Evolutionary conservation across 768 basidiomycete genomes (phyloP).

Genomic region (Suillus alpinus): DNA sequence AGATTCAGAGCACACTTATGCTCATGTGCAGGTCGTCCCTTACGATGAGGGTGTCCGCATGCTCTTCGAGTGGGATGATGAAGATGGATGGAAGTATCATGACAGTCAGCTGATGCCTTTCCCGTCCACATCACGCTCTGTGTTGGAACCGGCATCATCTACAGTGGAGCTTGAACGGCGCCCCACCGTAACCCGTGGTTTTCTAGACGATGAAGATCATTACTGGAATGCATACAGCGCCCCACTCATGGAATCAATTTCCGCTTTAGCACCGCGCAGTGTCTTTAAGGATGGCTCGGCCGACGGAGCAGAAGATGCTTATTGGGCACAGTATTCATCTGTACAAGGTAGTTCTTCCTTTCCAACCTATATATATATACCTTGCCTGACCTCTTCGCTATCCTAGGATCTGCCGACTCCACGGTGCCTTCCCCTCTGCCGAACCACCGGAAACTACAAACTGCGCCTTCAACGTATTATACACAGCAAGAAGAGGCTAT

Average conservation of each 20-base stretch:
- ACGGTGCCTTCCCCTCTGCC: conserved; percentile 55
- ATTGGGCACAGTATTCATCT: conserved; percentile 72
- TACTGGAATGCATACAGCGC: conserved; percentile 71
- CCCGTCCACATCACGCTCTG: conserved; percentile 39
- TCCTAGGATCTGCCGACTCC: conserved; percentile 68
- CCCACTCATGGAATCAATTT: conserved; percentile 27
- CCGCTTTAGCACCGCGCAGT: conserved; percentile 15
- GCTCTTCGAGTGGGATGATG: conserved; percentile 65
- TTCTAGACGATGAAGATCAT: conserved; percentile 40
- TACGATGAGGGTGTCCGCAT: conserved; percentile 45
- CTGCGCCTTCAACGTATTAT: conserved; percentile 6
- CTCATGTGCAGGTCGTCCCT: conserved; percentile 52
- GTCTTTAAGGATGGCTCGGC: conserved; percentile 7
- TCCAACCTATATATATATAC: background rate
- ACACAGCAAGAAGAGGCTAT: conserved; percentile 9
- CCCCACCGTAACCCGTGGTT: conserved; percentile 2
- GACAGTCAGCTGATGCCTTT: conserved; percentile 71
- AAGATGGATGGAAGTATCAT: conserved; percentile 65
- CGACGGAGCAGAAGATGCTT: conserved; percentile 51
- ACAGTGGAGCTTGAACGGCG: background rate
- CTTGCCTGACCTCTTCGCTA: conserved; percentile 3
- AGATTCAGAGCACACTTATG: conserved; percentile 52
- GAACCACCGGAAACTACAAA: conserved; percentile 25
- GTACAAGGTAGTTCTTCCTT: conserved; percentile 57
- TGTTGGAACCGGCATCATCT: conserved; percentile 28